A percentile compares a stretch with the other conserved stretches of the same genome.
These are phyloP conservation scores for Babesia divergens DNA, from an alignment of 169 alveolate genomes.

Conservation along the genomic window DNA sequence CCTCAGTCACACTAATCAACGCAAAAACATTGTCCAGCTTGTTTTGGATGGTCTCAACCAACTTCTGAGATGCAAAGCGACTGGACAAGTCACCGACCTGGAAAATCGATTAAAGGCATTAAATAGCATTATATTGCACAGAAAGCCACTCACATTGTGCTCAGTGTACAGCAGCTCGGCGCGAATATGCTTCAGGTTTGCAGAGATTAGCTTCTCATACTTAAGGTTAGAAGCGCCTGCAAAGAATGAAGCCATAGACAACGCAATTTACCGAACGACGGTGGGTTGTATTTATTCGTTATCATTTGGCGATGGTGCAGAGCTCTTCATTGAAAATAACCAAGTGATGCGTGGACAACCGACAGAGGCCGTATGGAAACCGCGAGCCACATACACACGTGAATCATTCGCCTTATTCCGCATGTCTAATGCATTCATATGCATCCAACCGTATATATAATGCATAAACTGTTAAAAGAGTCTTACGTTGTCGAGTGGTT, in stretches of 20 bases:
- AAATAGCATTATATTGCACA: too few species aligned
- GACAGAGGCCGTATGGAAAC: too few species aligned
- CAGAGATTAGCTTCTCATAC: conserved; percentile 55
- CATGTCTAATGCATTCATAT: too few species aligned
- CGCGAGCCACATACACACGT: conserved; percentile 37
- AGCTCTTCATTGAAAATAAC: too few species aligned
- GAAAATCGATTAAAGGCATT: too few species aligned
- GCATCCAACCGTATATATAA: too few species aligned
- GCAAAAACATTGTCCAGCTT: conserved; percentile 58
- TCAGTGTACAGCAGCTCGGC: conserved; percentile 62
- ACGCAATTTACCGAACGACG: conserved; percentile 45
- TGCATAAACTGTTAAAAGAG: too few species aligned
- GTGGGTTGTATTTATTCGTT: conserved; percentile 29
- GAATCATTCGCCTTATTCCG: neutral
- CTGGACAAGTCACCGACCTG: conserved; percentile 60
- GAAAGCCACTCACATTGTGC: conserved; percentile 63
- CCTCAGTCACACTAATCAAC: conserved; percentile 60
- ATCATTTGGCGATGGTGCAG: conserved; percentile 42
- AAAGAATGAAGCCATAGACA: neutral
- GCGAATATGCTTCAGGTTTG: conserved; percentile 55
- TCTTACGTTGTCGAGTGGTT: too few species aligned
- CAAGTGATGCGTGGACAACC: too few species aligned
- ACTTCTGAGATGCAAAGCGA: conserved; percentile 40
- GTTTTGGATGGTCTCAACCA: conserved; percentile 40
- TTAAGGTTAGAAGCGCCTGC: conserved; percentile 40